A percentile compares a stretch with the other conserved stretches of the same genome.
Conservation (phyloP, 805 yeast genomes). For the Lipomyces kockii region DNA sequence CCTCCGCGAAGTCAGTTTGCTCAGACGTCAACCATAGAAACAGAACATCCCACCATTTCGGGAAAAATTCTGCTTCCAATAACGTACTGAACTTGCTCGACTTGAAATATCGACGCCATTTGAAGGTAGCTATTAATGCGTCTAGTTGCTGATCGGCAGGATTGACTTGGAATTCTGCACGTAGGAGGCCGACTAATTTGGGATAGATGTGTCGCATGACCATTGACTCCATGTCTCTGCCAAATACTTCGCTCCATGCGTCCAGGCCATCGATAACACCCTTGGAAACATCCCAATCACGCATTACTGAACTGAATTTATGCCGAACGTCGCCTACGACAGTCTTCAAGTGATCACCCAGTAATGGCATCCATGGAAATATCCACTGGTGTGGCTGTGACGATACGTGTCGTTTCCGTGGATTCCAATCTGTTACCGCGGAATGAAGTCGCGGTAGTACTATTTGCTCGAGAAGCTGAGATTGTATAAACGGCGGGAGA, state of each 20-base stretch:
- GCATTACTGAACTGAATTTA: conserved; percentile 39
- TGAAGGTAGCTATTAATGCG: conserved; percentile 35
- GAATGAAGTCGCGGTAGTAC: conserved; percentile 49
- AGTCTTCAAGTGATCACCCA: conserved; percentile 31
- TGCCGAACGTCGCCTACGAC: conserved; percentile 39
- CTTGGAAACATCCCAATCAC: conserved; percentile 36
- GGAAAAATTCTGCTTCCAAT: conserved; percentile 48
- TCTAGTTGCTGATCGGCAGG: conserved; percentile 41
- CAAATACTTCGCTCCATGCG: conserved; percentile 47
- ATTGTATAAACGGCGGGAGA: conserved; percentile 43
- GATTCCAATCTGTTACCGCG: conserved; percentile 49
- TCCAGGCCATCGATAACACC: conserved; percentile 38
- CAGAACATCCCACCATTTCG: conserved; percentile 47
- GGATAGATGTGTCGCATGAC: conserved; percentile 40
- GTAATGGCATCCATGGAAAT: conserved; percentile 49
- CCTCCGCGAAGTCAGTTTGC: conserved; percentile 38
- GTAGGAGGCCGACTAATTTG: conserved; percentile 28
- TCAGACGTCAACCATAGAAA: conserved; percentile 42
- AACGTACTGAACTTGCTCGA: conserved; percentile 38
- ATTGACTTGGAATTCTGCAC: conserved; percentile 35
- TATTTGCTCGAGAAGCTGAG: conserved; percentile 43
- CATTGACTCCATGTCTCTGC: conserved; percentile 37
- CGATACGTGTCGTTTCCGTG: conserved; percentile 8
- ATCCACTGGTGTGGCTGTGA: conserved; percentile 44
- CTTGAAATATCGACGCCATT: conserved; percentile 41